A percentile compares a stretch with the other conserved stretches of the same genome.
Evolutionary conservation across 2,329 filamentous ascomycete species (phyloP).

Genomic region (Ophiostoma novo-ulmi): DNA sequence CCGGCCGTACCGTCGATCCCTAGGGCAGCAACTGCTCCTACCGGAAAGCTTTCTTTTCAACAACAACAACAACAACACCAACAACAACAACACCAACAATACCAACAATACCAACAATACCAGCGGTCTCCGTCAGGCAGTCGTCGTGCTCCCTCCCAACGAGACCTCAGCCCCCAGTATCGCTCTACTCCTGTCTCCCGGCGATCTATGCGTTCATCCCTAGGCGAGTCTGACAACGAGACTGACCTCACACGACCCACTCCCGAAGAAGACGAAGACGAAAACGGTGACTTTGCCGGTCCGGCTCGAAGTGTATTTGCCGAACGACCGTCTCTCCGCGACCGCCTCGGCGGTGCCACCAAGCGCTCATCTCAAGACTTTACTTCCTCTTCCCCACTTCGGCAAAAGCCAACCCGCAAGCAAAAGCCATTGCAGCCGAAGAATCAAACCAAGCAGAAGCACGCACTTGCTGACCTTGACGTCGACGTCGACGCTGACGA

Average conservation of each 20-base stretch:
- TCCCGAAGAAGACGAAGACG: constrained; percentile 33
- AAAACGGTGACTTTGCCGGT: constrained; percentile 29
- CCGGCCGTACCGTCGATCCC: constrained; percentile 24
- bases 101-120: constrained; percentile 26
- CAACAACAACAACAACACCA: constrained; percentile 17
- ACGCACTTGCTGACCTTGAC: constrained; percentile 5
- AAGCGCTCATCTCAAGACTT: constrained; percentile 19
- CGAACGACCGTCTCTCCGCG: constrained; percentile 22
- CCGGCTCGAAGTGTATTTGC: constrained; percentile 20
- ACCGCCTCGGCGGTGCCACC: constrained; percentile 23
- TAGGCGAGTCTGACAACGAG: constrained; percentile 38
- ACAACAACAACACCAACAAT: constrained; percentile 25
- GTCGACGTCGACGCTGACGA: neutral
- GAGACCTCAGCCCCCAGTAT: constrained; percentile 35
- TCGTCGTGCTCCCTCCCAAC: constrained; percentile 31
- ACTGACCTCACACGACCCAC: constrained; percentile 38
- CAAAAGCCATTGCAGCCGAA: constrained; percentile 8
- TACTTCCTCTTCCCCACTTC: constrained; percentile 6
- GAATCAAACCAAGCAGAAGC: neutral
- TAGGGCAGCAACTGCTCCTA: constrained; percentile 25
- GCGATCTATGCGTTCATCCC: constrained; percentile 36
- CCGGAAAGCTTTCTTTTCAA: constrained; percentile 20
- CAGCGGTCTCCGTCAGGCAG: constrained; percentile 29
- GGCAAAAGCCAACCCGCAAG: neutral
- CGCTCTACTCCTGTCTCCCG: constrained; percentile 38